Conservation (phyloP, 2,329 filamentous ascomycete species). For the Onygenales sp. region DNA sequence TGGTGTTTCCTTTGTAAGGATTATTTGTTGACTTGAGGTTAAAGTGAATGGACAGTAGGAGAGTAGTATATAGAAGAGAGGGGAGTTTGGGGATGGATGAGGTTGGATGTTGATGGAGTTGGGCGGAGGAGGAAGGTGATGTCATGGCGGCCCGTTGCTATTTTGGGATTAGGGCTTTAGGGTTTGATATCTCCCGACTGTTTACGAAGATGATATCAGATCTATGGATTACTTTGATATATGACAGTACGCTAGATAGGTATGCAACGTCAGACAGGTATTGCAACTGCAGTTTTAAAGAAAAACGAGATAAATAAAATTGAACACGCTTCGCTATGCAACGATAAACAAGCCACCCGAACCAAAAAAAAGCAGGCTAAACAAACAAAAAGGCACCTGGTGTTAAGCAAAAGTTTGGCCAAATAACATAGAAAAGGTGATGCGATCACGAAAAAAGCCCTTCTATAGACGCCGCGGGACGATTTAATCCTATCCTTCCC, state of each 20-base stretch:
- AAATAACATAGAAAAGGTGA: neutral
- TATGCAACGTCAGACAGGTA: too few species aligned
- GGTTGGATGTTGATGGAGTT: neutral
- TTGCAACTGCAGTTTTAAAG: too few species aligned
- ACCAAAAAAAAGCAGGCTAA: neutral
- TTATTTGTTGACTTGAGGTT: too few species aligned
- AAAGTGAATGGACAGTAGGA: too few species aligned
- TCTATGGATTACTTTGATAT: too few species aligned
- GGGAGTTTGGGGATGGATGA: too few species aligned
- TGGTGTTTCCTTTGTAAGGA: too few species aligned
- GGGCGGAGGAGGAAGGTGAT: neutral
- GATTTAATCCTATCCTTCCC: neutral
- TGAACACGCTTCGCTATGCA: constrained; percentile 3
- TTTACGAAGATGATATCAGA: too few species aligned
- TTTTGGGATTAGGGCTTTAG: neutral
- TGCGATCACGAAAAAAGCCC: neutral
- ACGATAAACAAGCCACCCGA: neutral
- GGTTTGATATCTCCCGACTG: too few species aligned
- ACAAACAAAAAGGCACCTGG: neutral
- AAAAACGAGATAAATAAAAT: neutral
- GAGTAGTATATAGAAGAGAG: too few species aligned
- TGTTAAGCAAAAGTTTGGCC: neutral
- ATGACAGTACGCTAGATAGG: too few species aligned
- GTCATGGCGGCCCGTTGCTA: neutral
- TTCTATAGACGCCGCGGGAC: neutral